Evolutionary conservation across 305 asterid genomes (phyloP).

Genomic region (Striga hermonthica): DNA sequence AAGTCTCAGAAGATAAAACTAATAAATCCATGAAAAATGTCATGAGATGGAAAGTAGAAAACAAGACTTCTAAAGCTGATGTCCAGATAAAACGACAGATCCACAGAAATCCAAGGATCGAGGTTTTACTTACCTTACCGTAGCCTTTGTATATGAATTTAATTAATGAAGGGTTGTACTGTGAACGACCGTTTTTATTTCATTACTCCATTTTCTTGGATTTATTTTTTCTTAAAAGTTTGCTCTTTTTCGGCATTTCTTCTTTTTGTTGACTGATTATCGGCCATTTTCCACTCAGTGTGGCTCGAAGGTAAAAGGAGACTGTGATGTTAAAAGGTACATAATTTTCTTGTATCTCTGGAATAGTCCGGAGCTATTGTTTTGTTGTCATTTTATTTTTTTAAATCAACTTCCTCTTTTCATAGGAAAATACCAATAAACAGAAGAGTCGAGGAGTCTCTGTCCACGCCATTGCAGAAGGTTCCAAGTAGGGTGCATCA

Average conservation of each 20-base stretch:
- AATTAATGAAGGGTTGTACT: not conserved
- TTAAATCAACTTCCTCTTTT: not conserved
- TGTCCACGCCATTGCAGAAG: conserved; percentile 35
- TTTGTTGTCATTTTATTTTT: too few species aligned
- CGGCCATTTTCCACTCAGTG: conserved; percentile 34
- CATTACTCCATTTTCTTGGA: not conserved
- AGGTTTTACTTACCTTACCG: conserved; percentile 37
- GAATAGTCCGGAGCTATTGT: conserved; percentile 5
- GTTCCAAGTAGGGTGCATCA: conserved; percentile 30
- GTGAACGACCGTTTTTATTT: not conserved
- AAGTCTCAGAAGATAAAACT: conserved; percentile 31
- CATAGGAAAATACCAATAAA: conserved; percentile 40
- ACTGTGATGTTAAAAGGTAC: conserved; percentile 51
- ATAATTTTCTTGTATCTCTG: not conserved
- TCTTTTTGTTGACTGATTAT: not conserved
- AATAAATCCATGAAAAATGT: conserved; percentile 27
- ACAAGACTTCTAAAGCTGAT: conserved; percentile 27
- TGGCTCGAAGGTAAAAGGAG: conserved; percentile 36
- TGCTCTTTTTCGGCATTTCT: not conserved
- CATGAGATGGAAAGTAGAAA: conserved; percentile 31
- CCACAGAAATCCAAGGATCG: conserved; percentile 33
- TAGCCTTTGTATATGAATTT: conserved; percentile 8
- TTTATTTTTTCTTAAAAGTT: not conserved
- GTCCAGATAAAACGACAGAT: conserved; percentile 28
- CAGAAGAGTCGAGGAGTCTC: conserved; percentile 30